Conservation (phyloP, 2,329 filamentous ascomycete genomes). For the Phaeosphaeria sp. region DNA sequence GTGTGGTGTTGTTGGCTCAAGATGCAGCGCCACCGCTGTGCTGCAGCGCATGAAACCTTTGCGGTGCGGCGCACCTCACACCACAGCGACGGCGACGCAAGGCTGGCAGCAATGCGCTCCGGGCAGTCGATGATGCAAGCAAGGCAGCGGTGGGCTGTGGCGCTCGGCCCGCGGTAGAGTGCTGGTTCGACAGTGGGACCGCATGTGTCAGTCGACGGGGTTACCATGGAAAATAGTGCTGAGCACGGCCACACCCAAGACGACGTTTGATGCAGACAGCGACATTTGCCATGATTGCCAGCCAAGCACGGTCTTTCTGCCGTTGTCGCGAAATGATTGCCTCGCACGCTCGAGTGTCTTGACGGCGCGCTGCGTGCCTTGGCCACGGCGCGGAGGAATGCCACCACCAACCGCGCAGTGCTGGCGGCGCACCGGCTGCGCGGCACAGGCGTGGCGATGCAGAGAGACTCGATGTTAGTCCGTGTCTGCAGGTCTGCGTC, state of each 20-base stretch:
- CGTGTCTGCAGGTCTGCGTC: no score
- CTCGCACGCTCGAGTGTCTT: slow-evolving; percentile 10
- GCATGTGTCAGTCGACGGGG: slow-evolving; percentile 28
- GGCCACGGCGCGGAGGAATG: slow-evolving; percentile 22
- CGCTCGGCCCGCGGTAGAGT: slow-evolving; percentile 30
- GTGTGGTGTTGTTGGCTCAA: background rate
- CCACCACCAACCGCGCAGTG: slow-evolving; percentile 24
- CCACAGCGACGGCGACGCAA: slow-evolving; percentile 14
- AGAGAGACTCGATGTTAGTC: no score
- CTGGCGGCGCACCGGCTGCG: slow-evolving; percentile 13
- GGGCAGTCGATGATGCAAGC: slow-evolving; percentile 19
- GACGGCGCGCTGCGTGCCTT: slow-evolving; percentile 11
- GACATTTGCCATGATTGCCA: slow-evolving; percentile 14
- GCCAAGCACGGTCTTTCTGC: slow-evolving; percentile 14
- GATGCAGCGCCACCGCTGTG: background rate
- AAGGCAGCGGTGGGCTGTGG: slow-evolving; percentile 14
- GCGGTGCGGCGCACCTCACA: slow-evolving; percentile 12
- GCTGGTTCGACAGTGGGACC: no score
- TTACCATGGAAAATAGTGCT: slow-evolving; percentile 31
- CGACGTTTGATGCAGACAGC: slow-evolving; percentile 8
- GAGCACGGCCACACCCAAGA: slow-evolving; percentile 27
- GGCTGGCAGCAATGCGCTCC: slow-evolving; percentile 10
- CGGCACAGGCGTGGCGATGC: slow-evolving; percentile 13
- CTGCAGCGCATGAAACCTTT: slow-evolving; percentile 18
- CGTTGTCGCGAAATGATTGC: slow-evolving; percentile 19